Base-by-base conservation (phyloP, 495 filamentous ascomycete genomes). In the Entonaema liquescens region DNA sequence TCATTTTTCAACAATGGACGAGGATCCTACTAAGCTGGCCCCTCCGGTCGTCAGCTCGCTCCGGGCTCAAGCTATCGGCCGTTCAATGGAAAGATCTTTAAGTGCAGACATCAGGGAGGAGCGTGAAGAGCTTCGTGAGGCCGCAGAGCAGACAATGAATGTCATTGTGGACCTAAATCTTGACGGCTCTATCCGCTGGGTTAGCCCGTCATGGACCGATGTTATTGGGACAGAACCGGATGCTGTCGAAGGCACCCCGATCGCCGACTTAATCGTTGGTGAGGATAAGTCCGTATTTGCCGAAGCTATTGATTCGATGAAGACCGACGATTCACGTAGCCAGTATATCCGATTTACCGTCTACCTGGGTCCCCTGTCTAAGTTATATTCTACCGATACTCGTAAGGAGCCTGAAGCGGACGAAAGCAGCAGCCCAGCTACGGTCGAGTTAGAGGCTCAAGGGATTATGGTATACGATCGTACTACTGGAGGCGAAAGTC, bases 381-480 rank as follows among this genome's bases (percentile, higher is more conserved):
- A 88, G 72, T 83, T 91, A 69, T 83, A 85, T 6, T 84, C 87
- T 6, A 64, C 78, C 23, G 84, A 87, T 66, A 74, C 80, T 36
- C 60, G 78, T 12, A 79, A 81, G n/a, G 83, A 85, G 47, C 78
- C 78, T 58, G 84, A 81, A 59, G 80, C 78, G 44, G 82, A 83
- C 38, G 76, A 82, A 11, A 74, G 77, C 23, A 74, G 77, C 23
- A 61, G 85, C 52, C 79, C 83, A 25, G 80, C 86, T 40, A 82
- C 90, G 50, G 80, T 98, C 62, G 90, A 91, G 59, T 85, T 99
- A 65, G 96, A 99, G 80, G 95, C 91, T 47, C 95, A 99, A 80
- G 95, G 95, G 15, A 98, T 99, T 70, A 94, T 98, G 90, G 92
- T 98, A 7, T 98, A 95, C 78, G 95, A 98, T 77, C 89, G 92